phyloP scores from a whole-genome alignment of 176 grass and related monocot genomes.

The Carex pumila region DNA sequence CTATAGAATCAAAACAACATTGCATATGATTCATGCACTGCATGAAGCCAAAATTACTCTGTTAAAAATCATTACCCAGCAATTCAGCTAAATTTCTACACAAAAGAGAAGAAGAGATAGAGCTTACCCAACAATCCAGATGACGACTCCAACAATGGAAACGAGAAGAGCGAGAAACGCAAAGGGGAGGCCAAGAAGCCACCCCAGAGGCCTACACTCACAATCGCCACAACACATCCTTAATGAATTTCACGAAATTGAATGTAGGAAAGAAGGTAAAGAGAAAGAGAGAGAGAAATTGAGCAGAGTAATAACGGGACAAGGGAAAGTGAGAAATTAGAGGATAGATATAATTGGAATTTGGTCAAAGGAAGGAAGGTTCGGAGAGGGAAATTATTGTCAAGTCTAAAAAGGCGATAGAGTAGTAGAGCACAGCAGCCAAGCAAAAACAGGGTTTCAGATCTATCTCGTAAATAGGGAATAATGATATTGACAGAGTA shows the following conservation, averaged over 20 bases:
- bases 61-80: no score
- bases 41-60: no score
- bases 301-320: background rate
- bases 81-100: background rate
- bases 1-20: no score
- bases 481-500: no score
- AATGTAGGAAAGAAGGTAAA: background rate
- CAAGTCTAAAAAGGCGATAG: background rate
- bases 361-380: slow-evolving; percentile 6
- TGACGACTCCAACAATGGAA: slow-evolving; percentile 24
- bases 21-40: no score
- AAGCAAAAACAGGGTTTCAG: background rate
- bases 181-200: slow-evolving; percentile 27
- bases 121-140: slow-evolving; percentile 46
- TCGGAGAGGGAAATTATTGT: background rate
- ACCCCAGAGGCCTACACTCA: slow-evolving; percentile 34
- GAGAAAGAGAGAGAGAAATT: background rate
- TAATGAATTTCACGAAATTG: background rate
- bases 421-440: background rate
- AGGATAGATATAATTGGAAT: background rate
- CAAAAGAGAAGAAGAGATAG: background rate
- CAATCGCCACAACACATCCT: slow-evolving; percentile 31
- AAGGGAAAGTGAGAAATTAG: background rate
- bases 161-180: slow-evolving; percentile 28
- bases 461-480: background rate